Evolutionary conservation across 148 eudicot genomes (phyloP).

Genomic region (Arbutus unedo): DNA sequence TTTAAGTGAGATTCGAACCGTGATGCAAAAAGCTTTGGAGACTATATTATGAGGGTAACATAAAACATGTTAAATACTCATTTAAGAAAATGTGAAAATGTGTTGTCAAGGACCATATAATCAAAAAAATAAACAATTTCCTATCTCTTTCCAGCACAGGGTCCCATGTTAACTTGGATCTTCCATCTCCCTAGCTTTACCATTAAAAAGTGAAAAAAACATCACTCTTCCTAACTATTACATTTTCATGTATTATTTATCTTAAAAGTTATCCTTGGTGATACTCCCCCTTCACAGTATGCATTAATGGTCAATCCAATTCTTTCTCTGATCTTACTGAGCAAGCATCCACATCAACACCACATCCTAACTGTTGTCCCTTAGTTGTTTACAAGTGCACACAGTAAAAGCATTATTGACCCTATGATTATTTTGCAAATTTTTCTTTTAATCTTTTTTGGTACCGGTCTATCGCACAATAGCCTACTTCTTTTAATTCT

Average conservation of each 20-base stretch:
- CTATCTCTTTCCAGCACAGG: background rate
- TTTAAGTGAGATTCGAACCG: background rate
- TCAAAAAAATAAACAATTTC: background rate
- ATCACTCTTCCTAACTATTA: background rate
- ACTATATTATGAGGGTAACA: background rate
- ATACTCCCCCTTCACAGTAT: background rate
- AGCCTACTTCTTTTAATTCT: background rate
- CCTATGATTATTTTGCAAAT: background rate
- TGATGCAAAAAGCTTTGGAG: background rate
- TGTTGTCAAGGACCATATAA: background rate
- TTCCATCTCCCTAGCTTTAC: background rate
- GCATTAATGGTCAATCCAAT: background rate
- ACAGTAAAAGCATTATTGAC: background rate
- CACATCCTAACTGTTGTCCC: background rate
- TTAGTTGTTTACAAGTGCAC: background rate
- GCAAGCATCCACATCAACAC: background rate
- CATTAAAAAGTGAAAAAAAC: background rate
- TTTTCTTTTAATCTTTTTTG: no score
- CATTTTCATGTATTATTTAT: background rate
- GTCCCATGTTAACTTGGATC: background rate
- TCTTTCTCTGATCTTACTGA: background rate
- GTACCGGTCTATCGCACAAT: background rate
- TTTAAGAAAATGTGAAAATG: background rate
- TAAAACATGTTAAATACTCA: background rate
- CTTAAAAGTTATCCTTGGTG: background rate